A percentile compares a stretch with the other conserved stretches of the same genome.
These are phyloP conservation scores for Rhizomucor pusillus DNA, from an alignment of 371 early-diverging fungal genomes.

Conservation along the genomic window DNA sequence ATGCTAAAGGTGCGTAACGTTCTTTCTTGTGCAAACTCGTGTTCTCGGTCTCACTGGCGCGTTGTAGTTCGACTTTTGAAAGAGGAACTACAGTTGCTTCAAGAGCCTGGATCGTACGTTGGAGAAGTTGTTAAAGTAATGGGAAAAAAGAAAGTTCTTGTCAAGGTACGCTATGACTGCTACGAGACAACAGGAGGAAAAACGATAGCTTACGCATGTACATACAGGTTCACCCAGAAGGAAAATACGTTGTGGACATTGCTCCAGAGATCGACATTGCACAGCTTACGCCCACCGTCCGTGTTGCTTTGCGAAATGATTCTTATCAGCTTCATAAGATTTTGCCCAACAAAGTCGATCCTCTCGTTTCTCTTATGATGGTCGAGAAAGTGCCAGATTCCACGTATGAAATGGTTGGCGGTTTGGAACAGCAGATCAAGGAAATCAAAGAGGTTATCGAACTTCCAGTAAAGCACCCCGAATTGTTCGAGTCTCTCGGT, in stretches of 20 bases:
- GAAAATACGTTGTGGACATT: slow-evolving; percentile 98
- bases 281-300: slow-evolving; percentile 90
- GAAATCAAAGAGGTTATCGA: slow-evolving; percentile 99
- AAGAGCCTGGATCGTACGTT: slow-evolving; percentile 97
- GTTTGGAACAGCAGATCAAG: slow-evolving; percentile 99
- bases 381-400: slow-evolving; percentile 99
- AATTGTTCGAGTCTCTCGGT: slow-evolving; percentile 45
- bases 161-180: slow-evolving; percentile 70
- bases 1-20: slow-evolving; percentile 77
- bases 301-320: slow-evolving; percentile 97
- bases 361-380: slow-evolving; percentile 99
- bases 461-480: slow-evolving; percentile 91
- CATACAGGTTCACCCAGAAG: slow-evolving; percentile 92
- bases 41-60: background rate
- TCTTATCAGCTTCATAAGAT: slow-evolving; percentile 99
- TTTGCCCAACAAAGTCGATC: slow-evolving; percentile 99
- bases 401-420: slow-evolving; percentile 99
- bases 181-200: background rate
- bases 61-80: slow-evolving; percentile 90
- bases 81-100: slow-evolving; percentile 97
- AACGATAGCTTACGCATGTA: background rate
- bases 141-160: slow-evolving; percentile 98
- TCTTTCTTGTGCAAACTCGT: background rate
- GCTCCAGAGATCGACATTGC: slow-evolving; percentile 88
- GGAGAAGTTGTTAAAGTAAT: slow-evolving; percentile 99